Evolutionary conservation across 177 flowering plant genomes (phyloP).

Genomic region (Tripterygium wilfordii): DNA sequence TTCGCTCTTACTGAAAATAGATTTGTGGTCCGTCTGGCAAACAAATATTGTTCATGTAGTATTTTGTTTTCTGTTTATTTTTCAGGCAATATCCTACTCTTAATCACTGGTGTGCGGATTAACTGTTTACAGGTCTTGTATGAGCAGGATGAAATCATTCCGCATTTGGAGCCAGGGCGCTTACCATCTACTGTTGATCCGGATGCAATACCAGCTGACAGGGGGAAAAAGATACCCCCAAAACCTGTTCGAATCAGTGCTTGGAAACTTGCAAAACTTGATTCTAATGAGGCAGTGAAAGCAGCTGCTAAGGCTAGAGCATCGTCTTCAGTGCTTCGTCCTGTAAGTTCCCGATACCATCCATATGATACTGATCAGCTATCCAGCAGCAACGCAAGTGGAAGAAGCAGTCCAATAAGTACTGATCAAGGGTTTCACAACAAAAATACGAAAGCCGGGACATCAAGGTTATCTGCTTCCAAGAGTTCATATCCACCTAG

Average conservation of each 20-base stretch:
- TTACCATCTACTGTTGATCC: constrained; percentile 95
- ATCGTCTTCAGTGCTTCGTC: constrained; percentile 90
- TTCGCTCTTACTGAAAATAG: too few relatives aligned
- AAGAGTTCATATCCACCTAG: constrained; percentile 82
- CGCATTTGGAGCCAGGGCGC: constrained; percentile 85
- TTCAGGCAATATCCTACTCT: too few relatives aligned
- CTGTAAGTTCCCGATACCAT: constrained; percentile 45
- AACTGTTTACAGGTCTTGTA: too few relatives aligned
- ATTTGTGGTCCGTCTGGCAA: too few relatives aligned
- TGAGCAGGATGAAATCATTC: constrained; percentile 81
- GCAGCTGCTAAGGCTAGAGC: constrained; percentile 96
- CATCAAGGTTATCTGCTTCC: constrained; percentile 39
- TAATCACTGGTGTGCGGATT: too few relatives aligned
- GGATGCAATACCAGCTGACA: constrained; percentile 53
- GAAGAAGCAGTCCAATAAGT: constrained; percentile 67
- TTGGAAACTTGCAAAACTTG: constrained; percentile 93
- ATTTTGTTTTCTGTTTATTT: too few relatives aligned
- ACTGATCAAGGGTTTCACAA: constrained; percentile 34
- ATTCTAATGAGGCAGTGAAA: constrained; percentile 75
- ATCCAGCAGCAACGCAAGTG: constrained; percentile 62
- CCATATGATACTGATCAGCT: constrained; percentile 53
- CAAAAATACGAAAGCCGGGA: constrained; percentile 30
- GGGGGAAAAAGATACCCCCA: constrained; percentile 48
- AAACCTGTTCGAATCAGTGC: constrained; percentile 88
- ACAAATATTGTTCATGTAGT: too few relatives aligned